These are phyloP conservation scores for Colletotrichum limetticola DNA, from an alignment of 2,329 filamentous ascomycete genomes.

Conservation along the genomic window DNA sequence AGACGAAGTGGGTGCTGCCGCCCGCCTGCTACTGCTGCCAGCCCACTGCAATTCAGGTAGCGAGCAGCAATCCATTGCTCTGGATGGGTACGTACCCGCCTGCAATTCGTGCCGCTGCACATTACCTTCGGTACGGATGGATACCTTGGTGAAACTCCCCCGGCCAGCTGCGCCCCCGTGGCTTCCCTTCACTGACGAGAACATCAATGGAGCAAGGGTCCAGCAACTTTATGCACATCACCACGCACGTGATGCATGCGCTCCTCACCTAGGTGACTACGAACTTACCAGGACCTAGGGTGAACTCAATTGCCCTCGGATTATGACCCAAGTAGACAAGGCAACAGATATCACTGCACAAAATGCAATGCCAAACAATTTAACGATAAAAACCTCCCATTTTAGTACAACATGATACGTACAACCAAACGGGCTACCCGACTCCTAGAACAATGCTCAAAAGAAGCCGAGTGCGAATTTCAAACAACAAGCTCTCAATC, in stretches of 20 bases:
- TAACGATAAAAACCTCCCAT: conserved; percentile 26
- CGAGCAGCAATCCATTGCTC: conserved; percentile 9
- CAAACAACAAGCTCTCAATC: conserved; percentile 25
- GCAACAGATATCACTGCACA: neutral
- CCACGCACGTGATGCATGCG: conserved; percentile 14
- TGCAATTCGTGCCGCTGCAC: neutral
- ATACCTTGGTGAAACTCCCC: conserved; percentile 30
- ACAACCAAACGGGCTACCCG: conserved; percentile 22
- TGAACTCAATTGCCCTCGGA: neutral
- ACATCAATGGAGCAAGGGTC: conserved; percentile 19
- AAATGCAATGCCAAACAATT: neutral
- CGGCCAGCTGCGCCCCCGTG: conserved; percentile 32
- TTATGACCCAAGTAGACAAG: neutral
- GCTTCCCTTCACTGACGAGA: conserved; percentile 11
- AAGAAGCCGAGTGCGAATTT: conserved; percentile 29
- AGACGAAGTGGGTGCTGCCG: conserved; percentile 26
- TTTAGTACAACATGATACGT: conserved; percentile 33
- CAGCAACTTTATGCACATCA: conserved; percentile 32
- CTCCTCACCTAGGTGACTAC: conserved; percentile 14
- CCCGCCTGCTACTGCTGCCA: conserved; percentile 3
- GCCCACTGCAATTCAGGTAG: conserved; percentile 9
- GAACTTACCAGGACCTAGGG: too few species aligned
- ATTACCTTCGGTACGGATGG: conserved; percentile 17
- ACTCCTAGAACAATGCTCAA: conserved; percentile 33
- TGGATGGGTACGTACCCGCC: conserved; percentile 25